A percentile compares a stretch with the other conserved stretches of the same genome.
These are phyloP conservation scores for Leishmania gerbilli DNA, from an alignment of 208 protist genomes.

Conservation along the genomic window DNA sequence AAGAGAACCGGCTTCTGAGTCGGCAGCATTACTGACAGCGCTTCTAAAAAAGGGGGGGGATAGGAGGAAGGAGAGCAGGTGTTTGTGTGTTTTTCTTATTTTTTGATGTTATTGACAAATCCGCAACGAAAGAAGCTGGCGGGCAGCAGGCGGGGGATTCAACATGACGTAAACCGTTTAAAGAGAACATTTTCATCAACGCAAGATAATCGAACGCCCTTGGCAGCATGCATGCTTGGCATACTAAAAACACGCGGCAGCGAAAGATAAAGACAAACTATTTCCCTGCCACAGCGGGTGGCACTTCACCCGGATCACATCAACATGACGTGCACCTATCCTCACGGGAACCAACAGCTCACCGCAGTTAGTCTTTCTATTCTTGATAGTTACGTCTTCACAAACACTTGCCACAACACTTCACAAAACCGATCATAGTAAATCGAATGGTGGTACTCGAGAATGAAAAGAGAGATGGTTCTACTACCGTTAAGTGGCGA, in stretches of 20 bases:
- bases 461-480: background rate
- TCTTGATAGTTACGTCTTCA: background rate
- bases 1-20: slow-evolving; percentile 66
- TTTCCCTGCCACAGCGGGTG: background rate
- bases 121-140: background rate
- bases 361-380: background rate
- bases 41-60: background rate
- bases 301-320: background rate
- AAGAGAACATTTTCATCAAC: background rate
- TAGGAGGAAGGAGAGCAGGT: background rate
- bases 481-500: background rate
- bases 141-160: background rate
- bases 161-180: too few species aligned
- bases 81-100: background rate
- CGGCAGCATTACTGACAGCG: slow-evolving; percentile 3
- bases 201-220: background rate
- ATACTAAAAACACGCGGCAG: background rate
- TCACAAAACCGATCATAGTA: background rate
- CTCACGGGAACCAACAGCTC: background rate
- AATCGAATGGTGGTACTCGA: background rate
- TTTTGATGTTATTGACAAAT: background rate
- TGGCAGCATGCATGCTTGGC: too few species aligned
- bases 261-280: background rate
- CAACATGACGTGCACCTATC: background rate
- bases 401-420: background rate